Conservation (phyloP, 805 yeast species). For the Schizosaccharomyces japonicus region DNA sequence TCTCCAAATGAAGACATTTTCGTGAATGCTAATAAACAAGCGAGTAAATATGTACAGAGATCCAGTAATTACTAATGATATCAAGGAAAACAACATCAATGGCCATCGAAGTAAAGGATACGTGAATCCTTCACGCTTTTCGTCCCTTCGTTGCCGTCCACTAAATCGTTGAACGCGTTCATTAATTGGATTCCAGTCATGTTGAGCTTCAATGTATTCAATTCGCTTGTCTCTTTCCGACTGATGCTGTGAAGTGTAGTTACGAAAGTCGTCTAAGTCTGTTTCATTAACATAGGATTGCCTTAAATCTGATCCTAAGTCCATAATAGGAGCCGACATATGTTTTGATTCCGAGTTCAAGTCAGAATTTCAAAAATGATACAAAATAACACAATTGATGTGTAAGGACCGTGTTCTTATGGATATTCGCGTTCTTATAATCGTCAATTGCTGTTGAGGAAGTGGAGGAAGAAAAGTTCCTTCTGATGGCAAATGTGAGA, state of each 20-base stretch:
- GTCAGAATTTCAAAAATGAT: too few relatives aligned
- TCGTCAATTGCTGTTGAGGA: too few relatives aligned
- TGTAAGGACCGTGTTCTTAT: too few relatives aligned
- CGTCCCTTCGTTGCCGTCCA: slow-evolving; percentile 9
- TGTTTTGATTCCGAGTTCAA: too few relatives aligned
- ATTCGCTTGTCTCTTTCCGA: slow-evolving; percentile 10
- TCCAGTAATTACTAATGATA: neutral
- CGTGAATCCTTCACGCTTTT: slow-evolving; percentile 17
- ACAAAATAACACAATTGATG: too few relatives aligned
- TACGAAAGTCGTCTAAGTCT: neutral
- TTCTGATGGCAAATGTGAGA: too few relatives aligned
- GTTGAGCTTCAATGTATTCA: slow-evolving; percentile 21
- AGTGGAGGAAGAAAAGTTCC: too few relatives aligned
- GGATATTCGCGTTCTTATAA: too few relatives aligned
- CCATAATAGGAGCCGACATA: too few relatives aligned
- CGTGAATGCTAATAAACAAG: slow-evolving; percentile 37
- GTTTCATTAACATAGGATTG: neutral
- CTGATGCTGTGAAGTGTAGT: neutral
- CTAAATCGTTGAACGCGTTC: slow-evolving; percentile 9
- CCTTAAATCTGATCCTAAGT: neutral
- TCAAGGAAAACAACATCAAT: slow-evolving; percentile 19
- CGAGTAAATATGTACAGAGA: slow-evolving; percentile 29
- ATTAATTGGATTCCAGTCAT: slow-evolving; percentile 26
- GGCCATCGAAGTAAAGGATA: slow-evolving; percentile 43
- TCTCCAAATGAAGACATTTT: slow-evolving; percentile 33